phyloP scores from a whole-genome alignment of 139 green algal genomes.

The Chlorella sp. region DNA sequence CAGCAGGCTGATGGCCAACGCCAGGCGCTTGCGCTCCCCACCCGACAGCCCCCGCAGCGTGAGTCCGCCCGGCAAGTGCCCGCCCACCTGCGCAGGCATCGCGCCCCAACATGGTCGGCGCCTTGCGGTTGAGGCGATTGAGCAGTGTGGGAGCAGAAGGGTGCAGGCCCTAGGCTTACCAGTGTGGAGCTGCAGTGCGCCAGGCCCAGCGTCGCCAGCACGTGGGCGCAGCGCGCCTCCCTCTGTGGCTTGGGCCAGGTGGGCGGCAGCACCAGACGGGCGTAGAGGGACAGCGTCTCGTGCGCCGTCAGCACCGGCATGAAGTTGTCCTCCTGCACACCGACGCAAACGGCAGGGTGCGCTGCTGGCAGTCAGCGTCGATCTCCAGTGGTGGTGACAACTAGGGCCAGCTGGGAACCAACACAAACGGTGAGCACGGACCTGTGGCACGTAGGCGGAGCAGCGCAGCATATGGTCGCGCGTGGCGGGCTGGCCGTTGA shows the following conservation, averaged over 20 bases:
- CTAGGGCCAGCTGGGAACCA: not conserved
- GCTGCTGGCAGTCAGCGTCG: not conserved
- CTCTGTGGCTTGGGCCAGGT: not conserved
- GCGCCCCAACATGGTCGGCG: not conserved
- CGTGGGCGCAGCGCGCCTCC: conserved; percentile 20
- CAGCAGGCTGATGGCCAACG: conserved; percentile 1
- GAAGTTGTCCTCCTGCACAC: conserved; percentile 56
- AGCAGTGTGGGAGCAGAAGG: not conserved
- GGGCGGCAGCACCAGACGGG: conserved; percentile 31
- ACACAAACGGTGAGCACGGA: not conserved
- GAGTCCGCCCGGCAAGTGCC: conserved; percentile 63
- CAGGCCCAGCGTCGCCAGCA: conserved; percentile 38
- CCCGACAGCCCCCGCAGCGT: conserved; percentile 58
- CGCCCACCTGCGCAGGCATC: conserved; percentile 37
- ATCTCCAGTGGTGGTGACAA: not conserved
- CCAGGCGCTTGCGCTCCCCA: conserved; percentile 85
- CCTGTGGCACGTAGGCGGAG: conserved; percentile 45
- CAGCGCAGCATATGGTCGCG: conserved; percentile 17
- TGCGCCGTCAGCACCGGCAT: conserved; percentile 42
- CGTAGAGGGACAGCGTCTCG: conserved; percentile 44
- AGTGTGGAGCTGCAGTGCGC: conserved; percentile 24
- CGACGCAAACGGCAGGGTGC: not conserved
- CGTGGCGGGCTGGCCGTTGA: conserved; percentile 44
- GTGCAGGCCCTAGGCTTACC: too few species aligned
- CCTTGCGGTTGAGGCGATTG: not conserved